Percentiles rank a stretch among this genome's conserved stretches.
phyloP scores from a whole-genome alignment of 257 asterid genomes.

The Ehretia macrophylla region DNA sequence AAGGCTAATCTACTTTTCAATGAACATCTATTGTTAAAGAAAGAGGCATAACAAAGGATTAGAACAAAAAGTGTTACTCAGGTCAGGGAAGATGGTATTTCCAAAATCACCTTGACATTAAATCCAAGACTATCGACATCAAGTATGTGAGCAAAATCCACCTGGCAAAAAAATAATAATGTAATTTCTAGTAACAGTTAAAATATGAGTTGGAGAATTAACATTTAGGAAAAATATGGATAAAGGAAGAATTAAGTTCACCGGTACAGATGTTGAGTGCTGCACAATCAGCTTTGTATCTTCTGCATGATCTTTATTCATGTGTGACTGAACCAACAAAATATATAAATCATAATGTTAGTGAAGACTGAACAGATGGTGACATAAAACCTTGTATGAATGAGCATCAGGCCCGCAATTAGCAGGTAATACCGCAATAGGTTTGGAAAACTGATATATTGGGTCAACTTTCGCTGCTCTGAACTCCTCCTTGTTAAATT shows the following conservation, averaged over 20 bases:
- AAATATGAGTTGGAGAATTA: background rate
- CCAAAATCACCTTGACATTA: conserved; percentile 69
- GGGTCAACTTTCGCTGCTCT: conserved; percentile 78
- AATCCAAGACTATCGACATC: conserved; percentile 91
- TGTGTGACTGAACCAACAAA: conserved; percentile 63
- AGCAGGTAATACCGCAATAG: conserved; percentile 56
- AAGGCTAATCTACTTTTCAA: too few relatives aligned
- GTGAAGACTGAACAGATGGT: background rate
- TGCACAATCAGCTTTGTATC: conserved; percentile 88
- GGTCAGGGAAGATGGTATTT: conserved; percentile 7
- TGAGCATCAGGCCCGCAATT: background rate
- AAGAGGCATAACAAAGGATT: background rate
- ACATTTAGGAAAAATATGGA: background rate
- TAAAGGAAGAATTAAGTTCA: conserved; percentile 26
- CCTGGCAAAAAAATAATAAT: conserved; percentile 40
- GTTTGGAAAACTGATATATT: conserved; percentile 79
- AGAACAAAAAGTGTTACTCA: too few relatives aligned
- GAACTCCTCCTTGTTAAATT: conserved; percentile 70
- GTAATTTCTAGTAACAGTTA: background rate
- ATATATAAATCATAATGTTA: background rate
- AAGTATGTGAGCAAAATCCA: conserved; percentile 73
- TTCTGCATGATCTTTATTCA: conserved; percentile 90
- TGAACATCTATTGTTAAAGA: background rate
- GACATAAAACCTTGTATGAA: conserved; percentile 1
- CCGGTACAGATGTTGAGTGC: conserved; percentile 77